phyloP scores from a whole-genome alignment of 352 stramenopile species.

The Thalassiosira sp. region DNA sequence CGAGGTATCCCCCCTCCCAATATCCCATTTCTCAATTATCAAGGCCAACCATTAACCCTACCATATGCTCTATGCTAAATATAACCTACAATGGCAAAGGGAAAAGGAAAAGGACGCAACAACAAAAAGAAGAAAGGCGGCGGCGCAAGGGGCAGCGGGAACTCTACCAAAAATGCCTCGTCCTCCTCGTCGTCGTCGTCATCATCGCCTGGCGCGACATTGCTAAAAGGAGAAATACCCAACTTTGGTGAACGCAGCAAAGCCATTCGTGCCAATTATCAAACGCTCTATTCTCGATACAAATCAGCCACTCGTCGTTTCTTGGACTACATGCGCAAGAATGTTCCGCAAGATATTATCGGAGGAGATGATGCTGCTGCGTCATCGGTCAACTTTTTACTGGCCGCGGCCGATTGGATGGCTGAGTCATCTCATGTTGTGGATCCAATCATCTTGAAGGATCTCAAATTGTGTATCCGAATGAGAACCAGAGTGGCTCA shows the following conservation, averaged over 20 bases:
- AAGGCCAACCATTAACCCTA: too few species aligned
- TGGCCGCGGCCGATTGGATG: slow-evolving; percentile 50
- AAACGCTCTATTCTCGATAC: slow-evolving; percentile 52
- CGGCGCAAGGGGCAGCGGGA: not conserved
- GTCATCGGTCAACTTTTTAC: slow-evolving; percentile 25
- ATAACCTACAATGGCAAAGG: slow-evolving; percentile 8
- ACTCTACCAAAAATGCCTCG: not conserved
- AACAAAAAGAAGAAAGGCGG: slow-evolving; percentile 18
- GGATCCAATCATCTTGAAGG: slow-evolving; percentile 31
- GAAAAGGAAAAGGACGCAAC: slow-evolving; percentile 2
- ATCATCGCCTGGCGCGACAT: too few species aligned
- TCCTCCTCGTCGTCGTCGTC: not conserved
- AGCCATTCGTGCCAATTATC: slow-evolving; percentile 19
- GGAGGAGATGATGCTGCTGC: slow-evolving; percentile 2
- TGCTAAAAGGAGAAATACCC: slow-evolving; percentile 25
- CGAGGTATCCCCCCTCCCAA: too few species aligned
- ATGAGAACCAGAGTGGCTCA: slow-evolving; percentile 36
- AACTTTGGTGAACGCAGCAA: slow-evolving; percentile 13
- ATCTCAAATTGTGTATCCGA: slow-evolving; percentile 51
- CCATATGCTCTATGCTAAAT: too few species aligned
- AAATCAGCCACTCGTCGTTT: slow-evolving; percentile 57
- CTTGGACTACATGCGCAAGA: slow-evolving; percentile 30
- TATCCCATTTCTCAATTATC: too few species aligned
- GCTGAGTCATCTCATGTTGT: slow-evolving; percentile 10
- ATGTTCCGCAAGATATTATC: slow-evolving; percentile 20